Evolutionary conservation across 1,284 basidiomycete genomes (phyloP), one percentile per base, ranked within the genome.

Genomic region (Melampsora americana): DNA sequence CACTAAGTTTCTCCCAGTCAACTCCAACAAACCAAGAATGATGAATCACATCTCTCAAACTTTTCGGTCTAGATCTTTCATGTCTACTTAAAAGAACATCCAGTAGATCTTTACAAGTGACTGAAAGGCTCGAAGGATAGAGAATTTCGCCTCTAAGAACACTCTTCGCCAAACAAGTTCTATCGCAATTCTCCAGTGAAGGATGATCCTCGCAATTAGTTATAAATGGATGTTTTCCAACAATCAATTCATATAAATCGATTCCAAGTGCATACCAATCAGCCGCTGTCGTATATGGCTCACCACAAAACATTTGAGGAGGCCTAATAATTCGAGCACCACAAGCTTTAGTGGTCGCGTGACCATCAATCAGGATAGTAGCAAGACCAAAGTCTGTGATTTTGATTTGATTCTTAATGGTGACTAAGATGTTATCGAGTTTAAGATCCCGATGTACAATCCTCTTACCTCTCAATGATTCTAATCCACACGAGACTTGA

Each of bases 311-410:
- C 53, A 28, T 56, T 56, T 56, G 53, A 28, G 53, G 53, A 9
- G 53, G 28, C 53, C 53, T 56, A 20, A 56, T 56, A 1, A 56
- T n/a, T 56, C n/a, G 53, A 23, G 53, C 53, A 23, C 53, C 53
- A 56, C 53, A 56, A 56, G 53, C n/a, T 56, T 56, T 56, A 28
- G n/a, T n/a, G n/a, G n/a, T 28, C 12, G 42, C 42, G 16, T 56
- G 53, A 23, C 53, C 53, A 56, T 56, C 12, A 9, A 56, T 16
- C n/a, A 56, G 53, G 28, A 56, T 28, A 23, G 53, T 56, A 28
- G 53, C 5, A 56, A 56, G 53, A 56, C 53, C 53, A 56, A 56
- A 56, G 28, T 56, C 53, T 56, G 53, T 56, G 7, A 56, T n/a
- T 20, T 56, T 56, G 53, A 56, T 56, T 9, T 23, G 18, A 56